Conservation (phyloP, 345 rosid genomes). For the Draba incana region DNA sequence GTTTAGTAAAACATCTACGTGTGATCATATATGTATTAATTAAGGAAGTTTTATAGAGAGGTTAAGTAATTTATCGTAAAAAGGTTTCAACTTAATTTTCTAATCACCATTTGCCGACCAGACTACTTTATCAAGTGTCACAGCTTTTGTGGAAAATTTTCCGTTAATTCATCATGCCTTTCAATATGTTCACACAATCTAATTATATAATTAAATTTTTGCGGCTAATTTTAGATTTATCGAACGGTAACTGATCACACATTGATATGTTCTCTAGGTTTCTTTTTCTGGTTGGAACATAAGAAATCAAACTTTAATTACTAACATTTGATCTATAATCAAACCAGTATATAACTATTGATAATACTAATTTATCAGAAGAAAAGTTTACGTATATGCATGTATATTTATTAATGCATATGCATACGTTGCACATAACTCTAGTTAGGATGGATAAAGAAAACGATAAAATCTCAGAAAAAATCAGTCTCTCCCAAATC, state of each 20-base stretch:
- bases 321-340: not conserved
- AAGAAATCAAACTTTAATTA: constrained; percentile 2
- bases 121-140: constrained; percentile 35
- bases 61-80: not conserved
- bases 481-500: constrained; percentile 38
- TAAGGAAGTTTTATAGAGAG: not conserved
- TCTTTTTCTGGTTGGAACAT: not conserved
- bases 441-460: constrained; percentile 26
- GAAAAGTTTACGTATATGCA: constrained; percentile 5
- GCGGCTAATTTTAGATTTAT: constrained; percentile 32
- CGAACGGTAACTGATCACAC: constrained; percentile 18
- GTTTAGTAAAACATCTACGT: too few relatives aligned
- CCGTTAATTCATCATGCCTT: constrained; percentile 29
- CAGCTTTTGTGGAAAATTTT: constrained; percentile 34
- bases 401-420: not conserved
- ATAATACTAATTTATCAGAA: too few relatives aligned
- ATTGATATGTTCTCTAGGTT: constrained; percentile 13
- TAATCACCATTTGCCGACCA: constrained; percentile 36
- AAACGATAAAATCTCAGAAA: constrained; percentile 36
- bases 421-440: constrained; percentile 18
- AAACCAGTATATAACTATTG: not conserved
- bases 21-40: too few relatives aligned
- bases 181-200: constrained; percentile 25
- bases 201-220: not conserved
- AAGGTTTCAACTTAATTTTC: constrained; percentile 2